A percentile compares a stretch with the other conserved stretches of the same genome.
Conservation (phyloP, 176 grass and related monocot genomes). For the Cenchrus americanus region DNA sequence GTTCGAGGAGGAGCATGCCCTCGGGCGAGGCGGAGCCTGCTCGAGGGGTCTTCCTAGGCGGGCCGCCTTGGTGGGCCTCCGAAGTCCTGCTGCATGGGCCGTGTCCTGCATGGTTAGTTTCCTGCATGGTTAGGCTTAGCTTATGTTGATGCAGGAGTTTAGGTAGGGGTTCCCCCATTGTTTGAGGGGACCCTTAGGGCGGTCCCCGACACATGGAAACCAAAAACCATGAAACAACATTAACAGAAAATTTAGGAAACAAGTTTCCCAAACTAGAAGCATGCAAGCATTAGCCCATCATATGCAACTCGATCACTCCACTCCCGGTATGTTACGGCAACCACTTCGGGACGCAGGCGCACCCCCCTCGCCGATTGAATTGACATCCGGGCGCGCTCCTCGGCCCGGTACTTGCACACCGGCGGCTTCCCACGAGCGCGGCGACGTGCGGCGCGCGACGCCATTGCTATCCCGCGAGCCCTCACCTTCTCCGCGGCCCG, state of each 20-base stretch:
- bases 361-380: background rate
- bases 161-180: too few relatives aligned
- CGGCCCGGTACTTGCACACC: conserved; percentile 1
- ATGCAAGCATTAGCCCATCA: background rate
- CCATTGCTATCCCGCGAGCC: background rate
- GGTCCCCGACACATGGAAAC: too few relatives aligned
- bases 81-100: too few relatives aligned
- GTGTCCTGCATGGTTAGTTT: too few relatives aligned
- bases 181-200: too few relatives aligned
- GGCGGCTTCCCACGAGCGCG: background rate
- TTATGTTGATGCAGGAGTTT: too few relatives aligned
- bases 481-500: background rate
- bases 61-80: too few relatives aligned
- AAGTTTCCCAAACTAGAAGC: background rate
- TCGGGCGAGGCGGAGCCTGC: too few relatives aligned
- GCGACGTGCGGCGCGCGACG: background rate
- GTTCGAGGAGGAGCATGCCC: too few relatives aligned
- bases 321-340: background rate
- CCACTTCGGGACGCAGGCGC: background rate
- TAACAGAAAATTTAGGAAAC: background rate
- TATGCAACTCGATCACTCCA: background rate
- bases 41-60: too few relatives aligned
- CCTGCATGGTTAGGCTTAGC: too few relatives aligned
- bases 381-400: background rate
- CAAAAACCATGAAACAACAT: background rate